Evolutionary conservation across 2,329 filamentous ascomycete species (phyloP), one percentile per base, ranked within the genome.

Genomic region (Chaetothyriales sp.): DNA sequence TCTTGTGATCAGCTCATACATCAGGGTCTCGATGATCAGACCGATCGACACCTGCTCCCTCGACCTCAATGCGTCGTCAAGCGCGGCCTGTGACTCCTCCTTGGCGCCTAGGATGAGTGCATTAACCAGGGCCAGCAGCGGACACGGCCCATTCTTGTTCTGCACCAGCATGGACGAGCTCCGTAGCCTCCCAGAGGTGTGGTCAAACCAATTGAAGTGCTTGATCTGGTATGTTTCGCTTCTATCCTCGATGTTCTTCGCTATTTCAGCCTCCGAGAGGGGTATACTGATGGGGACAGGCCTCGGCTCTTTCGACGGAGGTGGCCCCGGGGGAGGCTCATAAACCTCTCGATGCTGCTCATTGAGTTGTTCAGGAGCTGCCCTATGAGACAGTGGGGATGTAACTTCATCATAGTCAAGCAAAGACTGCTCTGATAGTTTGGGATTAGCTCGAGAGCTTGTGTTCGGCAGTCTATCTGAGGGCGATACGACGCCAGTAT

Each of bases 101-200:
- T 84, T 82, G 0, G 88, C 90, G 2, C 87, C 89, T 50, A 98
- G 70, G 0, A 87, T 84, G 15, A 98, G 73, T 1, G 89, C 89
- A 64, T 98, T 98, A 52, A 96, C 89, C 4, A 98, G 73, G 1
- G 92, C 92, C 22, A 98, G 79, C 12, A 98, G 70, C 1, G 92
- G 92, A 65, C 92, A 98, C 1, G 92, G 92, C 0, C 92, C 92
- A 61, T 98, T 98, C 51, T 83, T 80, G 59, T 95, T 96, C 63
- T 98, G 90, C 2, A 93, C 81, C 43, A 96, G 71, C 51, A 96
- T 87, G 0, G 92, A 90, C 0, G 87, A 90, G n/a, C 77, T 75
- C 44, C 86, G 76, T 39, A 86, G 73, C 49, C 79, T 79, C n/a
- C 76, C 73, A 1, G 72, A 64, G 0, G 75, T 72, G 9, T 64